These are phyloP conservation scores for Ophiostoma sp. DNA, from an alignment of 2,329 filamentous ascomycete species.

Conservation along the genomic window DNA sequence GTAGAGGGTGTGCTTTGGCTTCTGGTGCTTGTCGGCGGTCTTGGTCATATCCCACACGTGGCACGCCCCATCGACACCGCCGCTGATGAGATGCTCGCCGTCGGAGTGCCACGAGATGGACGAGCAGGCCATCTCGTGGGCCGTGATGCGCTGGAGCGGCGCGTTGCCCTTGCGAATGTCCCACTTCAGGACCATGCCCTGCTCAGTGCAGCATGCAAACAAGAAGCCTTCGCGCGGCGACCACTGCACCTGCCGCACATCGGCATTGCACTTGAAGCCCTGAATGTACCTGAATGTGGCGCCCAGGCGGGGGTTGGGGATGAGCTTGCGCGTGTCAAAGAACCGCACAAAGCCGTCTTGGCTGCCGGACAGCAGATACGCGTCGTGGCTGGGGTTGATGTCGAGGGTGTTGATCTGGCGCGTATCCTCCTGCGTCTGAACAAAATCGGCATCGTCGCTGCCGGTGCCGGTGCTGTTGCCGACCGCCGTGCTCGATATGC, in stretches of 20 bases:
- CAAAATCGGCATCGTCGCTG: constrained; percentile 44
- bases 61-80: constrained; percentile 56
- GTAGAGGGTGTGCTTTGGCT: constrained; percentile 56
- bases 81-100: constrained; percentile 60
- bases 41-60: constrained; percentile 61
- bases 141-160: constrained; percentile 55
- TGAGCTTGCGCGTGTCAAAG: constrained; percentile 49
- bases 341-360: constrained; percentile 59
- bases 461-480: constrained; percentile 31
- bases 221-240: constrained; percentile 56
- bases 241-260: constrained; percentile 61
- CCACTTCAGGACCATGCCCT: constrained; percentile 59
- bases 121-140: constrained; percentile 55
- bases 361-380: constrained; percentile 56
- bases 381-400: constrained; percentile 55
- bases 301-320: constrained; percentile 45
- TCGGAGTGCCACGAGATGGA: constrained; percentile 64
- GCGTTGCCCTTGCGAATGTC: constrained; percentile 52
- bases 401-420: constrained; percentile 60
- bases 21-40: constrained; percentile 58
- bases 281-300: constrained; percentile 47
- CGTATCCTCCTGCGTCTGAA: constrained; percentile 56
- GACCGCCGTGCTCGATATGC: background rate
- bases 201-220: constrained; percentile 61
- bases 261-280: constrained; percentile 52